Evolutionary conservation across 495 filamentous ascomycete species (phyloP), one percentile per base, ranked within the genome.

Genomic region (Penicillium cosmopolitanum): DNA sequence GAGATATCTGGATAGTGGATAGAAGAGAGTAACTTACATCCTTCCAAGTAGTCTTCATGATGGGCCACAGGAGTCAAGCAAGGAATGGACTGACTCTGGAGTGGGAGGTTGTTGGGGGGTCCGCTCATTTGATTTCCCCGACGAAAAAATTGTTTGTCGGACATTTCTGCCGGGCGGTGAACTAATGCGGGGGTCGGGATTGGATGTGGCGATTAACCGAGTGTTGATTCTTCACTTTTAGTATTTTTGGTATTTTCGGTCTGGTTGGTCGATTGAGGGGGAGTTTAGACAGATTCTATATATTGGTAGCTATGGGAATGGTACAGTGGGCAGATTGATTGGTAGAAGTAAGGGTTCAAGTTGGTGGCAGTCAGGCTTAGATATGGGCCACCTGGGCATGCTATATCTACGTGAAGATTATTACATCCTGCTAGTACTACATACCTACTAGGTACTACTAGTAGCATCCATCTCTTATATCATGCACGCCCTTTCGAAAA

Each of bases 11-110:
- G 25, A 15, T 3, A 7, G 42, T 13, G 15, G 0, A 9, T 34
- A 51, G 51, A 43, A 50, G 53, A 47, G 25, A 9, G 11, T 48
- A 12, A 69, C 74, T 67, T 63, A 81, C 78, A 75, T 89, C 86
- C 70, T 89, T 89, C 86, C 86, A 89, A 42, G 86, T 87, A 18
- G 85, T 88, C 82, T 88, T 88, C 85, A 88, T 88, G 67, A 72
- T 78, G 75, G 75, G 73, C 69, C 76, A 66, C 65, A 62, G 59
- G 68, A 73, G 70, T 70, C 65, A 65, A 66, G 43, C 48, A 38
- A 18, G 40, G 18, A 48, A 23, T 44, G 34, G 33, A 61, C 15
- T 65, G 65, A 69, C 64, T 67, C 63, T 69, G 44, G 60, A 60
- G 65, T 66, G 62, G 64, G 58, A 65, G 57, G 57, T 58, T 66